Base-by-base conservation (phyloP, 2,329 filamentous ascomycete species). In the Pyricularia grisea region DNA sequence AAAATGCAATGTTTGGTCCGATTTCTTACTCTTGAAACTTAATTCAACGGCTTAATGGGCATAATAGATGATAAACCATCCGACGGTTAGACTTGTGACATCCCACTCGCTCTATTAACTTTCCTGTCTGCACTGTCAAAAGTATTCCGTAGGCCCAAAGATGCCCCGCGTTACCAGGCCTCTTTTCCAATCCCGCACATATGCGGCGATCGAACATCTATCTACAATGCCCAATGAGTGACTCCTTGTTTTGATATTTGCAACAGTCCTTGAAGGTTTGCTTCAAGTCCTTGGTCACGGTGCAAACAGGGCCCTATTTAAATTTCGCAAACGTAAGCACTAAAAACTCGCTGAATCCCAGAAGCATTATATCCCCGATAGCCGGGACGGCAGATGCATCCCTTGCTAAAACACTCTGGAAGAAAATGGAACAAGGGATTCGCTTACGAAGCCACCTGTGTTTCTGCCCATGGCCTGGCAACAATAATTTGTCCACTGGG, bases 261-360 rank as follows among this genome's bases (percentile, higher is more conserved):
- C 69, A 71, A 36, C 70, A 71, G 65, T 70, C 69, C 61, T 70
- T 71, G 67, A 71, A 70, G 7, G 70, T 70, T 68, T 71, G 70
- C 31, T 69, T 65, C 14, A 20, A 70, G 23, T 68, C 67, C 11
- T 66, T 17, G 31, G 66, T 60, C 20, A 55, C 60, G 4, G n/a
- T 64, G 58, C 58, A 68, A 20, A 70, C 69, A 27, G 61, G 68
- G 65, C 63, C 69, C 20, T 61, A 14, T 10, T 11, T 55, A n/a
- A 9, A 55, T 64, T 66, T 69, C 36, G 28, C 14, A 30, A 9
- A 25, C 20, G 23, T 66, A n/a, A 65, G 63, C 10, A 4, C 3
- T 67, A 3, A 1, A 31, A 58, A 23, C 23, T 30, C 28, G 28
- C 14, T 33, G 5, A 3, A 28, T 17, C 7, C 11, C 20, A n/a